Base-by-base conservation (phyloP, 192 early-diverging fungal genomes). In the Bifiguratus adelaidae region DNA sequence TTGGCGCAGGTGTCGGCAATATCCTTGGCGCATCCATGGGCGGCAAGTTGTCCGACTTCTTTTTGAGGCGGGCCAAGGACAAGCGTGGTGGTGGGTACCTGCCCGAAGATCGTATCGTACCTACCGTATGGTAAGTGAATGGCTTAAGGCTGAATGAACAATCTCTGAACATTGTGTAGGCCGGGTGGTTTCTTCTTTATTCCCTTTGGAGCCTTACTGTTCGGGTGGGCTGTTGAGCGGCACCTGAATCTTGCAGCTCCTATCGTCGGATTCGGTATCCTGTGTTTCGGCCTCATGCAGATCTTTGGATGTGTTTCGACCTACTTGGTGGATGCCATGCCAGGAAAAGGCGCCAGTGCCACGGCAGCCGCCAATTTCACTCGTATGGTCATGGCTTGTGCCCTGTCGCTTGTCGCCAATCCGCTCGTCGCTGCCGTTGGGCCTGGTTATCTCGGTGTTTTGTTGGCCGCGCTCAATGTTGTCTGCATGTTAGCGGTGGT, bases 241-340 rank as follows among this genome's bases (percentile, higher is more conserved):
- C 35, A 58, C 3, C 21, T 67, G 7, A 56, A 51, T 19, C 56
- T 70, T 13, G 63, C 61, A 27, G 61, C 40, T 0, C 55, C 65
- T 6, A 67, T 70, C 35, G 23, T 67, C 16, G 68, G 65, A 9
- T 67, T 73, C 37, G 62, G 56, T 32, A 57, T 68, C 33, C 59
- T 61, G 15, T 61, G 56, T 34, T 64, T 71, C 58, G 69, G 65
- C 12, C 63, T 64, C 61, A 58, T 53, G 19, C 69, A 67, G 42
- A 61, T 68, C 9, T 35, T 63, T 4, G 41, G 65, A 24, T 50
- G 60, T 8, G 53, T 59, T 24, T 48, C 67, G 5, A 63, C 67
- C 2, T 73, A 73, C n/a, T 29, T 65, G 6, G 70, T 69, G 7
- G 64, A 69, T 38, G 46, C 56, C 7, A 60, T 65, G 7, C 70